Percentiles rank a stretch among this genome's conserved stretches.
Conservation (phyloP, 2,329 filamentous ascomycete genomes). For the Diplodia intermedia region DNA sequence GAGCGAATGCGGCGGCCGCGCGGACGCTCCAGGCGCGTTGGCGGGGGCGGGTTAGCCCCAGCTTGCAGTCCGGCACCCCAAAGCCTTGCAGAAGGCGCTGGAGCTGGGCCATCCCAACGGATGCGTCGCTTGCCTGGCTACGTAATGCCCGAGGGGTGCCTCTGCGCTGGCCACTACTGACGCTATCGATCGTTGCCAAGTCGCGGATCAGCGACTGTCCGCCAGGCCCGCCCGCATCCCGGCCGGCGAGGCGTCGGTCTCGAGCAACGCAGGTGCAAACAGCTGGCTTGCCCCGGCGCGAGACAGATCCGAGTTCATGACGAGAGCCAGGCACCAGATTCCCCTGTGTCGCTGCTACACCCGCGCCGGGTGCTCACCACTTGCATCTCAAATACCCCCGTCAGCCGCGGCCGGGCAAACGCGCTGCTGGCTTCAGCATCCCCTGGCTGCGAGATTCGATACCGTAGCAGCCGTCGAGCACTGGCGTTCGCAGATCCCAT, state of each 20-base stretch:
- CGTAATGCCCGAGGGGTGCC: slow-evolving; percentile 11
- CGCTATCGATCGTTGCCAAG: slow-evolving; percentile 32
- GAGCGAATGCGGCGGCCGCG: slow-evolving; percentile 14
- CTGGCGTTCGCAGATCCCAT: slow-evolving; percentile 14
- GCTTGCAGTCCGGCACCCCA: not conserved
- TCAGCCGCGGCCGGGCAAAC: slow-evolving; percentile 15
- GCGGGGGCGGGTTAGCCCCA: slow-evolving; percentile 1
- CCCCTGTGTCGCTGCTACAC: slow-evolving; percentile 22
- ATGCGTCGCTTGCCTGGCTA: slow-evolving; percentile 3
- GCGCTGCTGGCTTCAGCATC: not conserved
- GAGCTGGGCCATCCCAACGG: not conserved
- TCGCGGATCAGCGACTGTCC: slow-evolving; percentile 20
- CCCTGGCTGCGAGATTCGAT: slow-evolving; percentile 1
- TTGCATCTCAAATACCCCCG: slow-evolving; percentile 8
- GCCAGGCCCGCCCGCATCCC: slow-evolving; percentile 12
- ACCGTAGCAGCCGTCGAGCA: slow-evolving; percentile 12
- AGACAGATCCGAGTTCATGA: slow-evolving; percentile 27
- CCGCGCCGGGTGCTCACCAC: slow-evolving; percentile 13
- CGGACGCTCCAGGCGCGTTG: slow-evolving; percentile 2
- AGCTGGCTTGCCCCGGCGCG: slow-evolving; percentile 17
- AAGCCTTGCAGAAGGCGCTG: not conserved
- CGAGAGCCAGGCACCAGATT: slow-evolving; percentile 21
- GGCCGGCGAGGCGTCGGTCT: slow-evolving; percentile 1
- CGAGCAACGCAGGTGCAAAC: slow-evolving; percentile 19
- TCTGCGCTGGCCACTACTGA: slow-evolving; percentile 23